Base-by-base conservation (phyloP, 768 basidiomycete genomes). In the Collybia sordida region DNA sequence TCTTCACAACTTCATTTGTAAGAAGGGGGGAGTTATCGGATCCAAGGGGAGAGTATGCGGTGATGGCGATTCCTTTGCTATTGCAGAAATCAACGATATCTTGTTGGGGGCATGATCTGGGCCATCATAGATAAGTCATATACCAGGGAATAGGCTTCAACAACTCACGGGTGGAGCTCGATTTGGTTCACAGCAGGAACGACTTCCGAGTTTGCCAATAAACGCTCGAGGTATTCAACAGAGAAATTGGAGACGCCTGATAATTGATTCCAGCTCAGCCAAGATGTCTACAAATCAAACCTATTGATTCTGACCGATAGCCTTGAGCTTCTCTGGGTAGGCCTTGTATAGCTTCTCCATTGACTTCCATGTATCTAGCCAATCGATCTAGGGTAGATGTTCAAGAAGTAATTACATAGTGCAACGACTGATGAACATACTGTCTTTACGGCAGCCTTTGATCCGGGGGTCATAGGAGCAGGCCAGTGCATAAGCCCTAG, bases 401-500 rank as follows among this genome's bases (percentile, higher is more conserved):
- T 40, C n/a, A 42, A n/a, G 5, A 35, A 14, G 8, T 28, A 24
- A 8, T 22, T 45, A 25, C 19, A 21, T 6, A 22, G n/a, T 17
- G 24, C n/a, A 21, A 44, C 18, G 31, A n/a, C 24, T 6, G 36
- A 42, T 39, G 15, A 8, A 51, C 69, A 2, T 50, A 71, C 70
- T 3, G 65, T 71, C 59, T 73, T 79, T 59, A 87, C 81, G 6
- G 83, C 57, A 7, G 54, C 72, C 17, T 77, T 70, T 44, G 72
- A 72, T 51, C 80, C 81, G 37, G 58, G 57, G 9, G 78, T 80
- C 81, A 89, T 81, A 27, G 89, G 85, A 17, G 86, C 81, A 12
- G 90, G 91, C 90, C 88, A 90, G 68, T 90, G 88, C 78, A 90
- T 82, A 50, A 90, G 72, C 80, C 82, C 84, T 86, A 51, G 4